Base-by-base conservation (phyloP, 495 filamentous ascomycete species). In the Xylaria curta region DNA sequence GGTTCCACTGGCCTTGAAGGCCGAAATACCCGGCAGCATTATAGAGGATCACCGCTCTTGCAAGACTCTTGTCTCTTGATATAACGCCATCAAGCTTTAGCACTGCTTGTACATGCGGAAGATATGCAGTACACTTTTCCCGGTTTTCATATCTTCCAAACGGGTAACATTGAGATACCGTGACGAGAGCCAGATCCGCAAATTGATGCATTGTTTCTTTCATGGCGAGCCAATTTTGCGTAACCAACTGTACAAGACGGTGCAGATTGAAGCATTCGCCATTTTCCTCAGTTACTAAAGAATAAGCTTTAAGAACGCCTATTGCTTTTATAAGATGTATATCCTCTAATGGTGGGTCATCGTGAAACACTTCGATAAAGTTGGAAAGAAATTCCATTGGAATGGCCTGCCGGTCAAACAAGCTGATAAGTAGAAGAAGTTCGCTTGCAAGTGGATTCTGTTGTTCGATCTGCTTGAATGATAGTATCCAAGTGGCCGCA, bases 361-460 rank as follows among this genome's bases (percentile, higher is more conserved):
- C 31, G 3, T 63, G 36, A 63, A 28, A 3, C 3, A 2, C 2
- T 44, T 24, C 21, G 21, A 12, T 3, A 63, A 44, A 63, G 1
- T 63, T 10, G 26, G 38, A 63, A 42, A 87, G 74, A 51, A 85
- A 75, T 42, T 73, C 70, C 15, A 78, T 69, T 4, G 83, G 81
- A 62, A 87, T 85, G 15, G 75, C 78, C 44, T 85, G 78, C 28
- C 81, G 78, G 68, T 85, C 83, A 17, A 85, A 73, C 21, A 82
- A 71, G 60, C 79, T 75, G 75, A 87, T 85, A 9, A 86, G 76
- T 10, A 79, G 82, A n/a, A 87, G 77, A 31, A 86, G 73, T 10
- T 85, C 76, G 21, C 80, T 76, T 31, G 84, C 84, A 17, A 78
- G 78, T n/a, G 76, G 69, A 17, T 81, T 72, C 56, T 76, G 75